A percentile compares a stretch with the other conserved stretches of the same genome.
These are phyloP conservation scores for Hyparrhenia diplandra DNA, from an alignment of 176 grass and related monocot genomes.

Conservation along the genomic window DNA sequence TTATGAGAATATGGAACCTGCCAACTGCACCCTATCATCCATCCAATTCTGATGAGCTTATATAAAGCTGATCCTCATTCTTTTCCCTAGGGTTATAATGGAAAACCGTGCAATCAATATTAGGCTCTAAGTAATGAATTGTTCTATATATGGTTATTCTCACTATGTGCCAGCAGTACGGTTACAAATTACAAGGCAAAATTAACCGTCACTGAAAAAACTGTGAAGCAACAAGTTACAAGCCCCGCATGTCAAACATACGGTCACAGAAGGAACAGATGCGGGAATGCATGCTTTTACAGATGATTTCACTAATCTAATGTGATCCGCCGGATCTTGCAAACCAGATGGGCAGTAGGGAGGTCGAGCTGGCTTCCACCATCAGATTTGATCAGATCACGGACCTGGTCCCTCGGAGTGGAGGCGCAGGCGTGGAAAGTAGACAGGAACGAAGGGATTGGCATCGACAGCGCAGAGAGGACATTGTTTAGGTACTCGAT, in stretches of 20 bases:
- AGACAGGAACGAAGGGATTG: constrained; percentile 75
- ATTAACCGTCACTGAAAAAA: neutral
- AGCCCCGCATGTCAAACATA: neutral
- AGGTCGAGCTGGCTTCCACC: constrained; percentile 68
- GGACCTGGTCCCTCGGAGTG: constrained; percentile 70
- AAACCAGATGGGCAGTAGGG: constrained; percentile 74
- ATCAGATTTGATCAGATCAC: constrained; percentile 58
- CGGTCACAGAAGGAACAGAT: neutral
- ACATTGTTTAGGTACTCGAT: constrained; percentile 96
- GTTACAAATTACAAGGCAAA: constrained; percentile 12
- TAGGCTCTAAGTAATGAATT: neutral
- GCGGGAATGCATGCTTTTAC: neutral
- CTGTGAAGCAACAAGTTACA: too few relatives aligned
- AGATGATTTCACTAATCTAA: constrained; percentile 46
- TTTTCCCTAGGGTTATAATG: neutral
- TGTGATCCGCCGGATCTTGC: constrained; percentile 88
- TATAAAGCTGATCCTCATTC: neutral
- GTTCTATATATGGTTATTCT: neutral
- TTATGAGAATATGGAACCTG: too few relatives aligned
- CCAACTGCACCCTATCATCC: too few relatives aligned
- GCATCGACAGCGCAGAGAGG: constrained; percentile 84
- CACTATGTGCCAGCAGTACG: neutral
- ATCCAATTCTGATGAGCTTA: neutral
- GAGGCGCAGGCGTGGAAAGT: constrained; percentile 70
- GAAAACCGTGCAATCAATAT: neutral